Percentiles rank a stretch among this genome's conserved stretches.
phyloP scores from a whole-genome alignment of 192 early-diverging fungal species.

The Backusella westeae region DNA sequence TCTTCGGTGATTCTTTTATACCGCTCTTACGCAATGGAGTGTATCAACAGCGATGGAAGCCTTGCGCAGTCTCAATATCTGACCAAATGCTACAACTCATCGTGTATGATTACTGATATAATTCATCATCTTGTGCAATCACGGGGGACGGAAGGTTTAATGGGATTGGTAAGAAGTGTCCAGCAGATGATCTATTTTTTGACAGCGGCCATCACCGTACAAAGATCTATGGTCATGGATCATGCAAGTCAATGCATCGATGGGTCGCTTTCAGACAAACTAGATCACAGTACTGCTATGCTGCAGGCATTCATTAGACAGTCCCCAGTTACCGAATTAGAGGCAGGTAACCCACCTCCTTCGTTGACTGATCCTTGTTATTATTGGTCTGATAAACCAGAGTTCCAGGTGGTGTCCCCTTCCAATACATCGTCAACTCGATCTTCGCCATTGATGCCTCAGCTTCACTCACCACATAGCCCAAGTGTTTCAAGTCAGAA shows the following conservation, averaged over 20 bases:
- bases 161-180: slow-evolving; percentile 15
- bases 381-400: slow-evolving; percentile 1
- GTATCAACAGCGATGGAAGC: background rate
- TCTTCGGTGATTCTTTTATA: slow-evolving; percentile 20
- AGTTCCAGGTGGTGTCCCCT: background rate
- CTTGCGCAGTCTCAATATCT: background rate
- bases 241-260: background rate
- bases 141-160: background rate
- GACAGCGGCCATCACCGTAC: slow-evolving; percentile 24
- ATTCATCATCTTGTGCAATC: background rate
- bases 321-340: slow-evolving; percentile 9
- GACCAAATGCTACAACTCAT: slow-evolving; percentile 14
- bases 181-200: slow-evolving; percentile 34
- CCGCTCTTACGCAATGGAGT: slow-evolving; percentile 14
- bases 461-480: slow-evolving; percentile 1
- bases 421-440: slow-evolving; percentile 12
- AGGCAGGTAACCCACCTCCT: background rate
- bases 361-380: background rate
- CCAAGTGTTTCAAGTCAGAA: background rate
- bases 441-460: slow-evolving; percentile 12
- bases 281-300: background rate
- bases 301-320: background rate
- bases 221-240: background rate
- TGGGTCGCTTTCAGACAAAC: background rate
- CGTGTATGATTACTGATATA: slow-evolving; percentile 18